Conservation (phyloP, 176 grass and related monocot genomes). For the Poa annua region DNA sequence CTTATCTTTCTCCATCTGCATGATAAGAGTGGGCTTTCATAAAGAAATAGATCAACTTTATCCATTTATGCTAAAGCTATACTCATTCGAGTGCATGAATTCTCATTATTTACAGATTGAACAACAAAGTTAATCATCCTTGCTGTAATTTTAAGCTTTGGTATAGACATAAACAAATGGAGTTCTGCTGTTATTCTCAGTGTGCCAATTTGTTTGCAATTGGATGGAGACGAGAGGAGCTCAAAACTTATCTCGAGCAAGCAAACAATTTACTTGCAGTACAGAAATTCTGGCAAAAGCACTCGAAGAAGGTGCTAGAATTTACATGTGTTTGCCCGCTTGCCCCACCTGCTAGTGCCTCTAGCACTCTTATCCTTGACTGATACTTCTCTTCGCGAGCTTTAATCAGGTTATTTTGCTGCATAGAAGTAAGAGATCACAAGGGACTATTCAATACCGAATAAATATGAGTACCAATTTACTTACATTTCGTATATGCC, state of each 20-base stretch:
- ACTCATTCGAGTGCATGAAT: constrained; percentile 14
- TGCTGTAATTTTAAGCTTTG: constrained; percentile 28
- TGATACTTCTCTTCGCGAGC: constrained; percentile 78
- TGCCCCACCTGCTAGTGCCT: constrained; percentile 54
- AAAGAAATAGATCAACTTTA: not conserved
- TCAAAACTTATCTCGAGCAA: not conserved
- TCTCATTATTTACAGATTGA: constrained; percentile 14
- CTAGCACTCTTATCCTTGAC: constrained; percentile 72
- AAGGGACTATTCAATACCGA: constrained; percentile 20
- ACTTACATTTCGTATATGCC: constrained; percentile 75
- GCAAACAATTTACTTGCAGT: not conserved
- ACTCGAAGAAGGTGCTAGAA: constrained; percentile 40
- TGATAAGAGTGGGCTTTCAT: constrained; percentile 36
- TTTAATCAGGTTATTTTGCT: constrained; percentile 81
- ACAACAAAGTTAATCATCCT: constrained; percentile 5
- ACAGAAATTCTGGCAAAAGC: constrained; percentile 16
- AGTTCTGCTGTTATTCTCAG: not conserved
- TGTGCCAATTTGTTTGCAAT: not conserved
- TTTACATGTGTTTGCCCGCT: constrained; percentile 51
- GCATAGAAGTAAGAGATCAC: constrained; percentile 53
- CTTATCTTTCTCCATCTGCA: constrained; percentile 52
- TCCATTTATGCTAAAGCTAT: not conserved
- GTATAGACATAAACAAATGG: not conserved
- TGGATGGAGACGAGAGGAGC: not conserved
- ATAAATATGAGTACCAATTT: constrained; percentile 3